Evolutionary conservation across 2,329 filamentous ascomycete genomes (phyloP).

Genomic region (Botrytis aclada): DNA sequence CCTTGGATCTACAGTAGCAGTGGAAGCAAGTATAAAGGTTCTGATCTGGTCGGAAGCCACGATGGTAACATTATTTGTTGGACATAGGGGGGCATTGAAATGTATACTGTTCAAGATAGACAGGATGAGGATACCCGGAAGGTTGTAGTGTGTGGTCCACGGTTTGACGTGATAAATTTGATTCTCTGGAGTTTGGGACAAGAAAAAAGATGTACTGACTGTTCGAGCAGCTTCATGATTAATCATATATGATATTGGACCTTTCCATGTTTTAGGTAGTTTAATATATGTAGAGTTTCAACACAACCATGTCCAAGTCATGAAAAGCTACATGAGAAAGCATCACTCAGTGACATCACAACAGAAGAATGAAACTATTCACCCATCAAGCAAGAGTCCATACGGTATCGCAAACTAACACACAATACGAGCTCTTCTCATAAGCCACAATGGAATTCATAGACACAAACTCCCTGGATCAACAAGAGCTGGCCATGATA

Average conservation of each 20-base stretch:
- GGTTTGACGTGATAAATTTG: neutral
- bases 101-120: neutral
- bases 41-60: constrained; percentile 91
- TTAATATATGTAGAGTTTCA: neutral
- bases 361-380: neutral
- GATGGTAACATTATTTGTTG: constrained; percentile 83
- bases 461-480: neutral
- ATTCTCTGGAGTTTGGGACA: neutral
- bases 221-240: neutral
- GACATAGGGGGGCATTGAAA: constrained; percentile 39
- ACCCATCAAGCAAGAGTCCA: neutral
- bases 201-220: too few relatives aligned
- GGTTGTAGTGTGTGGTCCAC: neutral
- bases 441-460: neutral
- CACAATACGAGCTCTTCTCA: neutral
- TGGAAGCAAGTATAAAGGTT: constrained; percentile 83
- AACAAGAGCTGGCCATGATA: neutral
- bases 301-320: neutral
- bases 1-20: constrained; percentile 51
- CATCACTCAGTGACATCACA: neutral
- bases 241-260: neutral
- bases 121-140: neutral
- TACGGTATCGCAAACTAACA: neutral
- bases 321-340: neutral
- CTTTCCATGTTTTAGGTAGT: neutral